A percentile compares a stretch with the other conserved stretches of the same genome.
These are phyloP conservation scores for Aspergillus sp. DNA, from an alignment of 2,329 filamentous ascomycete species.

Conservation along the genomic window DNA sequence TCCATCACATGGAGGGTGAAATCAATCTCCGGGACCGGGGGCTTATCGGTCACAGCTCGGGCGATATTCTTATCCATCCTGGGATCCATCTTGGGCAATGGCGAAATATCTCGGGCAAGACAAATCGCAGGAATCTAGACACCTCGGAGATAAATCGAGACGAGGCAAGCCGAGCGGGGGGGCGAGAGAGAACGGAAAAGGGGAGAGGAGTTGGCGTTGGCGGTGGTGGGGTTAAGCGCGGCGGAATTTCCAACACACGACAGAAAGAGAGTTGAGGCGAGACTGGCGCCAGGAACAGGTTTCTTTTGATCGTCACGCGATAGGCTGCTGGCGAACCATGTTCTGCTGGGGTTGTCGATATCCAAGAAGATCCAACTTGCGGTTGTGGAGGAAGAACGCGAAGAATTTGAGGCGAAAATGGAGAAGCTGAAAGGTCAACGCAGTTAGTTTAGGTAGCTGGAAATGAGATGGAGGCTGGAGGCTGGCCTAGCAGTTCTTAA, in stretches of 20 bases:
- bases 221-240: conserved; percentile 25
- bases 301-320: conserved; percentile 2
- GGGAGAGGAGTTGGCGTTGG: conserved; percentile 8
- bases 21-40: conserved; percentile 94
- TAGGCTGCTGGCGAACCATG: neutral
- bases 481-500: neutral
- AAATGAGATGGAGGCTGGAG: conserved; percentile 1
- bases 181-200: conserved; percentile 4
- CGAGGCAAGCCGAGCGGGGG: conserved; percentile 5
- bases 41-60: conserved; percentile 91
- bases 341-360: neutral
- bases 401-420: neutral
- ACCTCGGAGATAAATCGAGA: conserved; percentile 10
- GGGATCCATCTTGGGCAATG: conserved; percentile 39
- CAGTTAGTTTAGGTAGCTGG: neutral
- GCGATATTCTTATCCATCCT: conserved; percentile 59
- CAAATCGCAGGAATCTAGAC: conserved; percentile 15
- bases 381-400: neutral
- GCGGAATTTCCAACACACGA: conserved; percentile 20
- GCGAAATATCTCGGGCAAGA: conserved; percentile 9
- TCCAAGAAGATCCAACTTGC: neutral
- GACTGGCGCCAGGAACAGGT: neutral
- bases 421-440: neutral
- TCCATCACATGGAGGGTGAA: conserved; percentile 99
- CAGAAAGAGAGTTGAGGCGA: neutral